Conservation (phyloP, 176 grass and related monocot species). For the Zizania latifolia region DNA sequence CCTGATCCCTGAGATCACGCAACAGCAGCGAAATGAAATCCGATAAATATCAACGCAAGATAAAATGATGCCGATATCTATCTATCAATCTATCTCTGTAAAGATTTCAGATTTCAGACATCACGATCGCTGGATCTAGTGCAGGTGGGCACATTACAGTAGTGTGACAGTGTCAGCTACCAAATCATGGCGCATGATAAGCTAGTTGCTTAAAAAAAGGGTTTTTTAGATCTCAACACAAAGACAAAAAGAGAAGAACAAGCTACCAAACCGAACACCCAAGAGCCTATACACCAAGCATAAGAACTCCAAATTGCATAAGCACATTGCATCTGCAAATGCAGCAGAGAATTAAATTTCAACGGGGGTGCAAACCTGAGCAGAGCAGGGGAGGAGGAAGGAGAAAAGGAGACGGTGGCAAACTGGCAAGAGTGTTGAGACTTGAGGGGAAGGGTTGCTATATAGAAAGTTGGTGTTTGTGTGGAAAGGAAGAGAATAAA, state of each 20-base stretch:
- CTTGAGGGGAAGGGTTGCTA: slow-evolving; percentile 16
- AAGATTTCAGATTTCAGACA: neutral
- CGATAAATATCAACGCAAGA: neutral
- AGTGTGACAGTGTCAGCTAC: slow-evolving; percentile 7
- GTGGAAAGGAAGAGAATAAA: slow-evolving; percentile 23
- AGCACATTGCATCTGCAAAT: neutral
- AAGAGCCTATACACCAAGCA: neutral
- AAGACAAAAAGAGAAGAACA: slow-evolving; percentile 13
- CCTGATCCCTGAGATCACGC: slow-evolving; percentile 27
- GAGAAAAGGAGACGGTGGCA: slow-evolving; percentile 17
- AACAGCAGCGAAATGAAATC: neutral
- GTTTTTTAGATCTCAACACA: neutral
- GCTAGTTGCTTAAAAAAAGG: slow-evolving; percentile 16
- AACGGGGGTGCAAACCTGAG: slow-evolving; percentile 30
- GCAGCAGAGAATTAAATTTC: neutral
- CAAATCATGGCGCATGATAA: slow-evolving; percentile 22
- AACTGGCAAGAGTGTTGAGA: slow-evolving; percentile 8
- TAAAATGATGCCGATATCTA: neutral
- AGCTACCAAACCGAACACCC: neutral
- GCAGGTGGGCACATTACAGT: neutral
- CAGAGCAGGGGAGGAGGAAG: slow-evolving; percentile 6
- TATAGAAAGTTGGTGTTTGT: slow-evolving; percentile 41
- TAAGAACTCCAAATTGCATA: neutral
- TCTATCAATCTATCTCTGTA: no score
- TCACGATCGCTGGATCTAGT: neutral